These are phyloP conservation scores for Funneliformis mosseae DNA, from an alignment of 192 early-diverging fungal genomes.

Conservation along the genomic window DNA sequence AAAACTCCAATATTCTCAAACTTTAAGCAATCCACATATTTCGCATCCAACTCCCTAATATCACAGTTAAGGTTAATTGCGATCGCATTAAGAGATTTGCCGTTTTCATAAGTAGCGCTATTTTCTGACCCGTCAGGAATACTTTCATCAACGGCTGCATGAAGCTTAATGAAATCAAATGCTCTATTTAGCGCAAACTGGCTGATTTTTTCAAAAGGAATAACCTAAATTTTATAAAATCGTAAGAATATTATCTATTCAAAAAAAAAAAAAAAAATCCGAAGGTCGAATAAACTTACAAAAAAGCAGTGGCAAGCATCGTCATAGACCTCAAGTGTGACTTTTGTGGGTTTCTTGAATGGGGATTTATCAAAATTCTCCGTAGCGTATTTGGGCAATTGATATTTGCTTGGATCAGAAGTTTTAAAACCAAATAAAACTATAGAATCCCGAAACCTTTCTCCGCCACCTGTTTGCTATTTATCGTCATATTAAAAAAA, in stretches of 20 bases:
- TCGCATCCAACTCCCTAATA: neutral
- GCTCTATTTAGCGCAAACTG: neutral
- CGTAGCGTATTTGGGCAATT: neutral
- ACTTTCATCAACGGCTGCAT: neutral
- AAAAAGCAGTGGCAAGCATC: neutral
- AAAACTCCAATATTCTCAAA: neutral
- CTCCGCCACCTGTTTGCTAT: constrained; percentile 48
- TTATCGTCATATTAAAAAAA: neutral
- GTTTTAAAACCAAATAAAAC: constrained; percentile 46
- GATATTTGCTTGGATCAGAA: constrained; percentile 4
- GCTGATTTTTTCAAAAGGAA: neutral
- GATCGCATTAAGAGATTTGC: neutral
- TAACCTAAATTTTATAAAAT: neutral
- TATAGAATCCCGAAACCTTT: constrained; percentile 50
- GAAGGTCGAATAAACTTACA: neutral
- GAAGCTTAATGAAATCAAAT: neutral
- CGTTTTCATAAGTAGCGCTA: neutral
- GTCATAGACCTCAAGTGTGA: neutral
- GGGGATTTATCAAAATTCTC: neutral
- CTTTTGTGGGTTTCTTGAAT: neutral
- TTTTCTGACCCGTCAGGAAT: neutral
- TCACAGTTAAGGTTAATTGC: neutral
- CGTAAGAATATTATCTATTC: neutral
- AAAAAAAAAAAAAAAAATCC: no score
- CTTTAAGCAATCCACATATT: neutral